These are phyloP conservation scores for Apiosordaria backusii DNA, from an alignment of 495 filamentous ascomycete species.

Conservation along the genomic window DNA sequence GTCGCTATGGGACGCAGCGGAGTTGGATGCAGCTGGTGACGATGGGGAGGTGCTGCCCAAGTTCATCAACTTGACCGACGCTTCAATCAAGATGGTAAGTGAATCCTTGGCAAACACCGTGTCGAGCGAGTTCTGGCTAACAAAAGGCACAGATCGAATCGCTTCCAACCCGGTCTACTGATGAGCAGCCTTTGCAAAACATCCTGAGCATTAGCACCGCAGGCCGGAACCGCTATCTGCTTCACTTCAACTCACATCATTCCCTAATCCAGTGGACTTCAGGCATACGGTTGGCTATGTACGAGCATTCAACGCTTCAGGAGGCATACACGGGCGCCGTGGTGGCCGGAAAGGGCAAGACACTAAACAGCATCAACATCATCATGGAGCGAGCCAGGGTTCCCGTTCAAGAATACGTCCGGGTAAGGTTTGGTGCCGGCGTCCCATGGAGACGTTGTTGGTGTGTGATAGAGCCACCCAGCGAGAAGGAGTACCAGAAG, in stretches of 20 bases:
- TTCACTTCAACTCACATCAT: slow-evolving; percentile 93
- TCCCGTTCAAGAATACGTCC: slow-evolving; percentile 86
- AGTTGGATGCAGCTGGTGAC: slow-evolving; percentile 81
- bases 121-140: background rate
- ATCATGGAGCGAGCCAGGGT: slow-evolving; percentile 78
- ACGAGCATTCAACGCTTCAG: slow-evolving; percentile 86
- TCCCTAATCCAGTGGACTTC: slow-evolving; percentile 96
- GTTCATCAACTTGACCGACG: slow-evolving; percentile 96
- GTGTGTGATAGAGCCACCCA: slow-evolving; percentile 89
- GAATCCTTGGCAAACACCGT: background rate
- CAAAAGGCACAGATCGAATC: slow-evolving; percentile 69
- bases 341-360: slow-evolving; percentile 90
- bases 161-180: slow-evolving; percentile 71
- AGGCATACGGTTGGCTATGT: slow-evolving; percentile 91
- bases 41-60: slow-evolving; percentile 85
- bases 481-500: slow-evolving; percentile 86
- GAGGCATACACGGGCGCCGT: slow-evolving; percentile 96
- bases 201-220: slow-evolving; percentile 94
- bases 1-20: slow-evolving; percentile 92
- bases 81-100: slow-evolving; percentile 90
- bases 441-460: slow-evolving; percentile 96
- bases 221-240: slow-evolving; percentile 87
- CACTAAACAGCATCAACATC: slow-evolving; percentile 76
- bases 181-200: slow-evolving; percentile 79
- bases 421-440: slow-evolving; percentile 92